Percentiles rank a stretch among this genome's conserved stretches.
phyloP scores from a whole-genome alignment of 345 rosid species.

The Anastatica hierochuntica region DNA sequence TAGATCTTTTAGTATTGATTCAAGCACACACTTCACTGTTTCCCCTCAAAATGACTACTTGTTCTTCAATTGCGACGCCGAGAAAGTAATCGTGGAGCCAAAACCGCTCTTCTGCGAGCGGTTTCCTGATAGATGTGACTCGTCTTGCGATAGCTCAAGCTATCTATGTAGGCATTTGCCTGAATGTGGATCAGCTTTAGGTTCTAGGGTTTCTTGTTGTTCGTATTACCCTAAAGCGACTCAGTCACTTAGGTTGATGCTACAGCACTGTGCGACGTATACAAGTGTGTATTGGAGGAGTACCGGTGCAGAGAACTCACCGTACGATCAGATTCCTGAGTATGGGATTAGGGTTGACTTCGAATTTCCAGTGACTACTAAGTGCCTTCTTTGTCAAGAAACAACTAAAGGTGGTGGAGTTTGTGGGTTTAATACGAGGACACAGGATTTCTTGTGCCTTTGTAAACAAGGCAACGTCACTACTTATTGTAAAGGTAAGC shows the following conservation, averaged over 20 bases:
- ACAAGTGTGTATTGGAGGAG: constrained; percentile 85
- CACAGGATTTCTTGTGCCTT: constrained; percentile 55
- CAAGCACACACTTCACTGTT: constrained; percentile 67
- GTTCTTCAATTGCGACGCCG: constrained; percentile 75
- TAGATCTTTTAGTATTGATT: constrained; percentile 75
- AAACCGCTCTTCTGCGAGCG: constrained; percentile 78
- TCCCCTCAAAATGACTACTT: constrained; percentile 81
- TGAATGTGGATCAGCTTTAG: constrained; percentile 40
- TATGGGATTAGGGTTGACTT: constrained; percentile 77
- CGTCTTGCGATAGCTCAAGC: constrained; percentile 79
- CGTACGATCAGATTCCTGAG: constrained; percentile 64
- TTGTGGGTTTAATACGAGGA: constrained; percentile 58
- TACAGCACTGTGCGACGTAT: constrained; percentile 66
- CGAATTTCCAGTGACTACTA: constrained; percentile 65
- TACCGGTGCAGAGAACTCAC: constrained; percentile 28
- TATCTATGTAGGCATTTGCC: constrained; percentile 90
- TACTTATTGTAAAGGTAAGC: constrained; percentile 53
- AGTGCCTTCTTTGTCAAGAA: constrained; percentile 79
- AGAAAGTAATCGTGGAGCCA: constrained; percentile 62
- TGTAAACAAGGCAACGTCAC: constrained; percentile 59
- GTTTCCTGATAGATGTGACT: constrained; percentile 81
- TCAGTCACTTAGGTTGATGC: constrained; percentile 78
- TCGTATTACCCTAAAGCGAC: constrained; percentile 75
- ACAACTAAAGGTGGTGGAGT: constrained; percentile 59
- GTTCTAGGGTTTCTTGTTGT: constrained; percentile 57